Percentiles rank a stretch among this genome's conserved stretches.
Evolutionary conservation across 257 asterid species (phyloP).

Genomic region (Salvia splendens): DNA sequence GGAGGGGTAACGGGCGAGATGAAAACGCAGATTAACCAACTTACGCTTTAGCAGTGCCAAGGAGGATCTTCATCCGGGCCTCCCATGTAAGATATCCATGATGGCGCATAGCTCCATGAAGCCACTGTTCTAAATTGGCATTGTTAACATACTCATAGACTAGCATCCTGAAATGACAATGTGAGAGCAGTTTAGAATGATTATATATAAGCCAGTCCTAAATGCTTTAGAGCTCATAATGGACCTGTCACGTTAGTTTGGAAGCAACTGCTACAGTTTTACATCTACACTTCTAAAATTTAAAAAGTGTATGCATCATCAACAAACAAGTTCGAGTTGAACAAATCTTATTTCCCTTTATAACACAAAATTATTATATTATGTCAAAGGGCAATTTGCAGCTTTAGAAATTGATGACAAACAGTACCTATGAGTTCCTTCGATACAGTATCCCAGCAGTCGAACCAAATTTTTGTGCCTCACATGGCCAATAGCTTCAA

Average conservation of each 20-base stretch:
- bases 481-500: conserved; percentile 95
- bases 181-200: neutral
- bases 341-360: too few species aligned
- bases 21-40: conserved; percentile 33
- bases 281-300: neutral
- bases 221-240: conserved; percentile 10
- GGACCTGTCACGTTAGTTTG: neutral
- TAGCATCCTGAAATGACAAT: conserved; percentile 42
- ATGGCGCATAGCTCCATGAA: conserved; percentile 96
- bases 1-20: neutral
- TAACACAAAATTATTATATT: too few species aligned
- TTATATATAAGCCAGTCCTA: neutral
- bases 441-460: conserved; percentile 91
- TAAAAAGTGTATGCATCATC: neutral
- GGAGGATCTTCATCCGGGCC: conserved; percentile 86
- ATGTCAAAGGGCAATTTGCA: neutral
- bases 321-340: neutral
- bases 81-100: conserved; percentile 96
- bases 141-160: conserved; percentile 92
- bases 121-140: conserved; percentile 96
- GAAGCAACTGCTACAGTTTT: neutral
- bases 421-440: conserved; percentile 94
- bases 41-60: conserved; percentile 99
- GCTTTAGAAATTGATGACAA: conserved; percentile 1
- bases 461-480: conserved; percentile 96